phyloP scores from a whole-genome alignment of 2,329 filamentous ascomycete genomes.

The Coccinonectria pachysandricola region DNA sequence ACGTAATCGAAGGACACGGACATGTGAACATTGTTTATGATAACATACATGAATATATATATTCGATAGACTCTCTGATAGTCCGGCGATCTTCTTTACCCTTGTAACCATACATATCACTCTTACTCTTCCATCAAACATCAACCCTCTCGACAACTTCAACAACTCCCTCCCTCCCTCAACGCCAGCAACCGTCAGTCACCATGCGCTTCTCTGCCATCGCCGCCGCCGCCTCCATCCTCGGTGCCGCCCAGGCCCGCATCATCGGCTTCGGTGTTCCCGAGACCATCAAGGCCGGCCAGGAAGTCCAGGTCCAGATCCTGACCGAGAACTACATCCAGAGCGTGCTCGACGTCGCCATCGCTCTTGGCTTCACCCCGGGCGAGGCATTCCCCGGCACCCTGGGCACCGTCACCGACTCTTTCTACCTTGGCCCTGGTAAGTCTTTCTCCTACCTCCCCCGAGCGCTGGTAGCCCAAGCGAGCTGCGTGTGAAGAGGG shows the following conservation, averaged over 20 bases:
- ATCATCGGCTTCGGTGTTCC: constrained; percentile 34
- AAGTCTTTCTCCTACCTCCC: constrained; percentile 1
- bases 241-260: constrained; percentile 25
- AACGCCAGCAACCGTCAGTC: constrained; percentile 1
- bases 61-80: too few relatives aligned
- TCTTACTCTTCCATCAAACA: too few relatives aligned
- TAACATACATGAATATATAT: too few relatives aligned
- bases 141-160: neutral
- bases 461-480: too few relatives aligned
- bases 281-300: constrained; percentile 27
- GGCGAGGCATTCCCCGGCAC: constrained; percentile 15
- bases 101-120: too few relatives aligned
- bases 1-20: too few relatives aligned
- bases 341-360: constrained; percentile 31
- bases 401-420: constrained; percentile 20
- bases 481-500: neutral
- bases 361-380: constrained; percentile 30
- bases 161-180: neutral
- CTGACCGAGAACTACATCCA: constrained; percentile 34
- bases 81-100: too few relatives aligned
- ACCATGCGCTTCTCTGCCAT: constrained; percentile 18
- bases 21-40: too few relatives aligned
- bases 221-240: constrained; percentile 15
- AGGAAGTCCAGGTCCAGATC: constrained; percentile 29
- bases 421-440: constrained; percentile 28